phyloP scores from a whole-genome alignment of 2,329 filamentous ascomycete genomes.

The Cladosporium velox region DNA sequence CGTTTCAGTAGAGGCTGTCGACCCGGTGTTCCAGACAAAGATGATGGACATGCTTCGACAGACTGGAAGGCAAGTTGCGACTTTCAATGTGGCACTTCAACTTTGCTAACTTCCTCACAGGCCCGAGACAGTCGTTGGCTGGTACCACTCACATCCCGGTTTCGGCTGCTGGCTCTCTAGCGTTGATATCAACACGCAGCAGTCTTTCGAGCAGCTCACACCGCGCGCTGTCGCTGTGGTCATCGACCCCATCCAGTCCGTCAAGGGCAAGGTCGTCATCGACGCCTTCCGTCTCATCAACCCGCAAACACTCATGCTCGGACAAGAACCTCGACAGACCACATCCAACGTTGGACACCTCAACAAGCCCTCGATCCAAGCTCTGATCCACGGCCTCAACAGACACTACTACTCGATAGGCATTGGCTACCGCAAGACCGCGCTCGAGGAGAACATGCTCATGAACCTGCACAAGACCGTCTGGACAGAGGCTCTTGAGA shows the following conservation, averaged over 20 bases:
- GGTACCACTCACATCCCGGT: constrained; percentile 99
- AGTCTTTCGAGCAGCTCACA: constrained; percentile 98
- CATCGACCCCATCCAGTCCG: constrained; percentile 97
- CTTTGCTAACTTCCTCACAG: constrained; percentile 48
- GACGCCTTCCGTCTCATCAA: constrained; percentile 99
- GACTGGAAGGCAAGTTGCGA: constrained; percentile 75
- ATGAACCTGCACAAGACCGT: constrained; percentile 99
- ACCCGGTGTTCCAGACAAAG: constrained; percentile 98
- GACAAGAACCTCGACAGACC: constrained; percentile 94
- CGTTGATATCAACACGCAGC: constrained; percentile 99
- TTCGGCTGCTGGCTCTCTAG: constrained; percentile 99
- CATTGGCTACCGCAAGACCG: constrained; percentile 97
- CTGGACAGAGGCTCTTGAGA: constrained; percentile 95
- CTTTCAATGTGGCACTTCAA: neutral
- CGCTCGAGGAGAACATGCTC: constrained; percentile 95
- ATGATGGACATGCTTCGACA: constrained; percentile 99
- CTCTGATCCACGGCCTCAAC: constrained; percentile 96
- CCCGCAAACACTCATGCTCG: constrained; percentile 95
- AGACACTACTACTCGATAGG: constrained; percentile 99
- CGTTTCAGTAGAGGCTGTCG: constrained; percentile 96
- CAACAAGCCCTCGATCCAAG: constrained; percentile 99
- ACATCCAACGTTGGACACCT: constrained; percentile 97
- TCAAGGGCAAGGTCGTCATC: constrained; percentile 99
- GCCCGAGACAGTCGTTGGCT: constrained; percentile 95
- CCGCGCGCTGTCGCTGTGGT: constrained; percentile 96